These are phyloP conservation scores for Boletus tomentosulus DNA, from an alignment of 768 basidiomycete species.

Conservation along the genomic window DNA sequence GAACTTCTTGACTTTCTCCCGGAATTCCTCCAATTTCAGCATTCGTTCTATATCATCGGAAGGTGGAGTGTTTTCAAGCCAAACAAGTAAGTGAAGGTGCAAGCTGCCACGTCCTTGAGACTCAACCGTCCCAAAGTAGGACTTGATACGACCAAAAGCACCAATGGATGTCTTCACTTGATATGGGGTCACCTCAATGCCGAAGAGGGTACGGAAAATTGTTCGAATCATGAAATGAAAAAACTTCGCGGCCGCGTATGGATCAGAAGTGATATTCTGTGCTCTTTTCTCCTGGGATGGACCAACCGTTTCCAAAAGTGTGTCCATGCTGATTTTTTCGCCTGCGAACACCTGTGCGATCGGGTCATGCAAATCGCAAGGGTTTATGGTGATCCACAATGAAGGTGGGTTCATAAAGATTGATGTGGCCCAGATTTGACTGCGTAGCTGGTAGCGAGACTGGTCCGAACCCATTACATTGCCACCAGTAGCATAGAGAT, in stretches of 20 bases:
- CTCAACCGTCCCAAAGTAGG: not conserved
- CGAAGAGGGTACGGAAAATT: not conserved
- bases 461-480: not conserved
- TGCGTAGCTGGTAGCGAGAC: not conserved
- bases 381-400: constrained; percentile 2
- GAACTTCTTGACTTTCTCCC: too few species aligned
- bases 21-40: too few species aligned
- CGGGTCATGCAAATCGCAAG: not conserved
- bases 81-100: constrained; percentile 1
- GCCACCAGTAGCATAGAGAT: not conserved
- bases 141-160: not conserved
- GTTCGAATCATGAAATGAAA: not conserved
- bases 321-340: not conserved
- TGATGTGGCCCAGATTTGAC: constrained; percentile 1
- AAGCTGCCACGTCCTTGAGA: not conserved
- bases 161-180: not conserved
- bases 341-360: not conserved
- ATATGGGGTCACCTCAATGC: not conserved
- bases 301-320: not conserved
- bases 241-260: not conserved
- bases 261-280: not conserved
- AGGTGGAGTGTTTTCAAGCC: not conserved
- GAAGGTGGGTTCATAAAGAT: not conserved
- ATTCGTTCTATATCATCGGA: not conserved
- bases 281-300: not conserved